phyloP scores from a whole-genome alignment of 768 basidiomycete genomes.

The Naganishia vishniacii region DNA sequence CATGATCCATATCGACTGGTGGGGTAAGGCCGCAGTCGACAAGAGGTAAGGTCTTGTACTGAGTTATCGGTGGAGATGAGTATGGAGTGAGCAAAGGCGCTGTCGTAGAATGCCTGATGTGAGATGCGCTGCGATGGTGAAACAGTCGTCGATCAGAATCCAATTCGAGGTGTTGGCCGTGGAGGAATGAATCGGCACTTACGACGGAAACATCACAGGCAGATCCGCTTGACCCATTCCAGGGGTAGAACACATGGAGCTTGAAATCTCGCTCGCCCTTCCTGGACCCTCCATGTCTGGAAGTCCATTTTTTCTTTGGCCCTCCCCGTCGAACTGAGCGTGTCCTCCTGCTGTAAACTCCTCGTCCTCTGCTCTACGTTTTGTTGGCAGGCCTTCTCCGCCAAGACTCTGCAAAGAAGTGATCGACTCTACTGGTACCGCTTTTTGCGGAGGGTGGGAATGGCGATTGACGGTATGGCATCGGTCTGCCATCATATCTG shows the following conservation, averaged over 20 bases:
- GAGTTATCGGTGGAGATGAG: not conserved
- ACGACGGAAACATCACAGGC: not conserved
- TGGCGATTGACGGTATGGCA: not conserved
- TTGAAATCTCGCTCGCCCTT: constrained; percentile 17
- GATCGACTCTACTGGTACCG: not conserved
- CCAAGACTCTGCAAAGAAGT: not conserved
- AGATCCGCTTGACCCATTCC: not conserved
- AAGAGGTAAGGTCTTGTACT: not conserved
- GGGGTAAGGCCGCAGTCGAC: not conserved
- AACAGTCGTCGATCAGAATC: not conserved
- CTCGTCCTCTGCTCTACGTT: not conserved
- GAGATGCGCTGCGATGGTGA: not conserved
- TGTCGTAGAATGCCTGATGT: not conserved
- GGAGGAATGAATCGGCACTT: no score
- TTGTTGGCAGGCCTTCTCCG: no score
- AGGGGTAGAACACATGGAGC: constrained; percentile 21
- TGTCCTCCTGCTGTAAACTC: not conserved
- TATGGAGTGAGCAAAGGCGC: not conserved
- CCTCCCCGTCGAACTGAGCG: not conserved
- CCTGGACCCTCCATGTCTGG: constrained; percentile 24
- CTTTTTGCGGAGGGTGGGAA: no score
- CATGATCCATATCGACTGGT: no score
- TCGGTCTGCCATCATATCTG: no score
- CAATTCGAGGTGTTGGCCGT: not conserved
- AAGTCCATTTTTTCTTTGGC: not conserved